phyloP scores from a whole-genome alignment of 495 filamentous ascomycete species.

The Penicillium flavigenum region DNA sequence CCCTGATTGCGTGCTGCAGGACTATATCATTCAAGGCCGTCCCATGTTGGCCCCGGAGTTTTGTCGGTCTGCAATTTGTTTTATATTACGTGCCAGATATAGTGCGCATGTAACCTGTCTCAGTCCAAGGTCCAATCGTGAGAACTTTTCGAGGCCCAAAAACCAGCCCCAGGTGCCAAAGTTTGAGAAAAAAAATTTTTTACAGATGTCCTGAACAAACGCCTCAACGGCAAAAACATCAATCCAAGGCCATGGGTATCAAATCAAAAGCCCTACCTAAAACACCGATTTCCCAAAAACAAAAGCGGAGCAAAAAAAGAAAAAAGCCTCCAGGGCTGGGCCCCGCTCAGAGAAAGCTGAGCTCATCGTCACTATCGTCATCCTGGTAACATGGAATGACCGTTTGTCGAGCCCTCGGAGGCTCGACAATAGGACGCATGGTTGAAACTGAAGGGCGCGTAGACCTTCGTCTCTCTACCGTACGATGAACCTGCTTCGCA shows the following conservation, averaged over 20 bases:
- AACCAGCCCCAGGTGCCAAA: neutral
- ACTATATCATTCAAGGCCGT: neutral
- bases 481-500: constrained; percentile 23
- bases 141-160: neutral
- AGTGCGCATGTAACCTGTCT: neutral
- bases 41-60: neutral
- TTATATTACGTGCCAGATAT: constrained; percentile 6
- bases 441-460: constrained; percentile 14
- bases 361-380: constrained; percentile 46
- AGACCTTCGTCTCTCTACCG: constrained; percentile 23
- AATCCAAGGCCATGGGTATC: constrained; percentile 24
- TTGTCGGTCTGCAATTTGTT: neutral
- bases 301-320: constrained; percentile 1
- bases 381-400: constrained; percentile 35
- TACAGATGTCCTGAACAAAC: neutral
- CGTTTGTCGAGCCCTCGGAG: constrained; percentile 2
- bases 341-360: constrained; percentile 40
- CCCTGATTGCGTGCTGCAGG: neutral
- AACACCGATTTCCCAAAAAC: constrained; percentile 17
- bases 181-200: neutral
- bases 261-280: constrained; percentile 20
- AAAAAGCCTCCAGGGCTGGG: neutral
- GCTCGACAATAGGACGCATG: neutral
- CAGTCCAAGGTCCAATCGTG: neutral
- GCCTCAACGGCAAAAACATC: constrained; percentile 2